Evolutionary conservation across 768 basidiomycete genomes (phyloP).

Genomic region (Filobasidium floriforme): DNA sequence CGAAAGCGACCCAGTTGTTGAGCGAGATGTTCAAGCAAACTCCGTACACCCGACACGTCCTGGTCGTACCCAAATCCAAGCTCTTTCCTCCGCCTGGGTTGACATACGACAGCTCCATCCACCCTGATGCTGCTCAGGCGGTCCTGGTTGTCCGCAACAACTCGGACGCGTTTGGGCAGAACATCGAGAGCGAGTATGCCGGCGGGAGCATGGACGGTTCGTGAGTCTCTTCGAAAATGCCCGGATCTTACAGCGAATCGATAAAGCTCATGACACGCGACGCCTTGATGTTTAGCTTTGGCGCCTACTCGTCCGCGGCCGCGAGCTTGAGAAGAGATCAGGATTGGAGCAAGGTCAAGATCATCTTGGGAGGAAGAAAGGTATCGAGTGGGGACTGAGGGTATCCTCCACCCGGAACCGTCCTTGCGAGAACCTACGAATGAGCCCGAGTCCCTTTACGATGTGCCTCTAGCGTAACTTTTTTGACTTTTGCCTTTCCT

Average conservation of each 20-base stretch:
- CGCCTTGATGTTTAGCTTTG: no score
- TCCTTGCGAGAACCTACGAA: no score
- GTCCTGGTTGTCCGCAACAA: slow-evolving; percentile 31
- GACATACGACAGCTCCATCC: neutral
- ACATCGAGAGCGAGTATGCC: slow-evolving; percentile 26
- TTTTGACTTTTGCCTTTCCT: no score
- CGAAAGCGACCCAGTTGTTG: neutral
- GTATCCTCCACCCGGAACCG: no score
- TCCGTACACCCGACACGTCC: neutral
- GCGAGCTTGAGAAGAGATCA: slow-evolving; percentile 17
- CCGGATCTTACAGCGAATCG: no score
- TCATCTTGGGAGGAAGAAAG: neutral
- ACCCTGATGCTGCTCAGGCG: neutral
- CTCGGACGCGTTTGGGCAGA: slow-evolving; percentile 43
- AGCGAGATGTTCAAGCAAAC: neutral
- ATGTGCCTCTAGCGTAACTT: no score
- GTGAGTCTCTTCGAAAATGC: no score
- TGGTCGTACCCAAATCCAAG: neutral
- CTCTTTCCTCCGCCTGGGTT: slow-evolving; percentile 2
- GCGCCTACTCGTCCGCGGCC: slow-evolving; percentile 17
- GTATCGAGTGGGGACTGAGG: no score
- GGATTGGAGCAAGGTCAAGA: slow-evolving; percentile 7
- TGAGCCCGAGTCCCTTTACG: no score
- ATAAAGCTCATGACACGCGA: no score
- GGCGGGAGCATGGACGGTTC: slow-evolving; percentile 25